These are phyloP conservation scores for Bisporella sp. DNA, from an alignment of 2,329 filamentous ascomycete genomes.

Conservation along the genomic window DNA sequence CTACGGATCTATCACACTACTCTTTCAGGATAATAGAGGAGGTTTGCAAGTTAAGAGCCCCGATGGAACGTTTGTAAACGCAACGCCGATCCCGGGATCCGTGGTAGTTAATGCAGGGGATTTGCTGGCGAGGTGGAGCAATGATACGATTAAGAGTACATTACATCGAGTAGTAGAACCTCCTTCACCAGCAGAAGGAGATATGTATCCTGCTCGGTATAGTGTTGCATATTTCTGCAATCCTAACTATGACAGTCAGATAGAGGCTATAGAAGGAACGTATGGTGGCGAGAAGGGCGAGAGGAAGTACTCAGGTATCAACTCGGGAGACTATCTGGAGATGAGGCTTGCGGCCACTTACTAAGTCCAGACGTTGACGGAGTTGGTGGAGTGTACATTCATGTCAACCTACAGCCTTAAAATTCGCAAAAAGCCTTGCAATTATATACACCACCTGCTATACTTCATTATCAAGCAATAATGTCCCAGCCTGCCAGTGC, in stretches of 20 bases:
- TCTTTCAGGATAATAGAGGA: constrained; percentile 46
- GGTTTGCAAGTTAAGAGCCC: constrained; percentile 57
- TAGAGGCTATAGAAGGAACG: constrained; percentile 61
- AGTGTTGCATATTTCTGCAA: constrained; percentile 82
- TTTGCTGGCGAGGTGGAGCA: constrained; percentile 79
- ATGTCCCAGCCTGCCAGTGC: constrained; percentile 15
- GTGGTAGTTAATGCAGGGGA: constrained; percentile 89
- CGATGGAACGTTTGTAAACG: constrained; percentile 72
- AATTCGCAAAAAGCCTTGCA: too few species aligned
- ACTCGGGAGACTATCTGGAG: constrained; percentile 74
- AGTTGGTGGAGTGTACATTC: not conserved
- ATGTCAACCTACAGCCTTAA: too few species aligned
- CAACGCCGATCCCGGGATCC: constrained; percentile 71
- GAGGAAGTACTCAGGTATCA: constrained; percentile 75
- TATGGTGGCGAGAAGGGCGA: constrained; percentile 48
- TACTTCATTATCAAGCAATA: not conserved
- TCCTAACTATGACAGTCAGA: constrained; percentile 54
- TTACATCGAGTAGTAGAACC: constrained; percentile 88
- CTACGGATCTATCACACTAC: constrained; percentile 43
- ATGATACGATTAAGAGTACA: constrained; percentile 85
- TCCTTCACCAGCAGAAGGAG: constrained; percentile 46
- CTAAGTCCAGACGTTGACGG: constrained; percentile 24
- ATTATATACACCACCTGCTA: too few species aligned
- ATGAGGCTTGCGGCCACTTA: constrained; percentile 72
- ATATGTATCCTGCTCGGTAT: constrained; percentile 67